Conservation (phyloP, 2,329 filamentous ascomycete species). For the Westerdykella sp. region DNA sequence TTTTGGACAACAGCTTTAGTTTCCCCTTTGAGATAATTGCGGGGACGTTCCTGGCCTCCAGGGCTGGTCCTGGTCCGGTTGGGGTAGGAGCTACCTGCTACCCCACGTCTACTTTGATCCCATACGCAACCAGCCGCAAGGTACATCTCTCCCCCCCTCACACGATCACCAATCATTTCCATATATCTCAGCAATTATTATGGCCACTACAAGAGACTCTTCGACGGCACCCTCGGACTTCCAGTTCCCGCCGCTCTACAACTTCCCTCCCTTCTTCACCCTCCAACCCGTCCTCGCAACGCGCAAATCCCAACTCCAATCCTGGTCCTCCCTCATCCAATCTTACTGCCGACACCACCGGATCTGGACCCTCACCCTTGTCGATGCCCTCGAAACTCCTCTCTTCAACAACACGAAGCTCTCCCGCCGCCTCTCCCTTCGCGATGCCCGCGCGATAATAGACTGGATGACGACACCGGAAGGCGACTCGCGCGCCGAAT, state of each 20-base stretch:
- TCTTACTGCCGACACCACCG: conserved; percentile 74
- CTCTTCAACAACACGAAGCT: conserved; percentile 49
- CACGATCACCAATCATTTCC: too few species aligned
- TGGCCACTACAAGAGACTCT: too few species aligned
- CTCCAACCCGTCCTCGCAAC: conserved; percentile 69
- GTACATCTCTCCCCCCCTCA: too few species aligned
- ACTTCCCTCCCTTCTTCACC: conserved; percentile 81
- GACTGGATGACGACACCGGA: conserved; percentile 51
- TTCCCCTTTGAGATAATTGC: too few species aligned
- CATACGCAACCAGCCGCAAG: too few species aligned
- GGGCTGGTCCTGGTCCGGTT: too few species aligned
- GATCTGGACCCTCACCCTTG: conserved; percentile 67
- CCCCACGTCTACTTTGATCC: too few species aligned
- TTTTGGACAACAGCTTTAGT: too few species aligned
- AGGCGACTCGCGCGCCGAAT: conserved; percentile 58
- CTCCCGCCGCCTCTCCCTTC: conserved; percentile 43
- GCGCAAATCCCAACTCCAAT: conserved; percentile 66
- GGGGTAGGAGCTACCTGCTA: too few species aligned
- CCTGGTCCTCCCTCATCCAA: conserved; percentile 83
- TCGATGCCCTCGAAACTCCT: conserved; percentile 48
- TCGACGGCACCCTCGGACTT: conserved; percentile 17
- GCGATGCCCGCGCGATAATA: conserved; percentile 50
- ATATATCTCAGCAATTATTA: too few species aligned
- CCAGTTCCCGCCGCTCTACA: conserved; percentile 50
- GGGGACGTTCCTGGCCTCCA: too few species aligned